Base-by-base conservation (phyloP, 495 filamentous ascomycete genomes). In the Aspergillus taichungensis region DNA sequence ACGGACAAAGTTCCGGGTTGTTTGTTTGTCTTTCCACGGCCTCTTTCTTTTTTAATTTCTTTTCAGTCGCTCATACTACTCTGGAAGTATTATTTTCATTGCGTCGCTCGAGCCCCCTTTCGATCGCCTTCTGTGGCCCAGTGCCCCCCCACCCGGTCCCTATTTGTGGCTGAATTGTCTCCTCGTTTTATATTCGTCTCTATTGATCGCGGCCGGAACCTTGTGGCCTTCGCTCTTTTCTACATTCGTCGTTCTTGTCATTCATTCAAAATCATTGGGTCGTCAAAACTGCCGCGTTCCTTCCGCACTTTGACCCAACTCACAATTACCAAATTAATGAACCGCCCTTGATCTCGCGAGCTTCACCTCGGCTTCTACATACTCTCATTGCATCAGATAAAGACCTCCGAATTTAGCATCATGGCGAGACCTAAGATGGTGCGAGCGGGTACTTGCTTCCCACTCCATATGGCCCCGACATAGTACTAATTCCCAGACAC, bases 351-450 rank as follows among this genome's bases (percentile, higher is more conserved):
- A 43, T 10, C 37, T 34, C 30, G 38, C 37, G 37, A 47, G 14
- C 42, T 30, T 29, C 18, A 14, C 8, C 29, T 47, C 31, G 11
- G 24, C 29, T 43, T n/a, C 28, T 10, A 12, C 8, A 14, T 10
- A 41, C 18, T 10, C n/a, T 46, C 42, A 40, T 37, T 36, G 24
- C 37, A 43, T 41, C 37, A 45, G 39, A 45, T 42, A 42, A 37
- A 50, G 47, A 47, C 43, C 48, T 48, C 55, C 44, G 31, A 32
- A 36, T 9, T n/a, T 9, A 39, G 18, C 18, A 24, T 4, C 18
- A 88, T 88, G 84, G 78, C 84, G 53, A 78, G 84, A 59, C 85
- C 85, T 57, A 74, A 81, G 52, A 85, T 88, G 47, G 80, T 90
- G 62, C 75, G 85, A 66, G 85, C 85, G 56, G 85, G 85, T 89